Base-by-base conservation (phyloP, 1,284 basidiomycete genomes). In the Coniferiporia weirii region DNA sequence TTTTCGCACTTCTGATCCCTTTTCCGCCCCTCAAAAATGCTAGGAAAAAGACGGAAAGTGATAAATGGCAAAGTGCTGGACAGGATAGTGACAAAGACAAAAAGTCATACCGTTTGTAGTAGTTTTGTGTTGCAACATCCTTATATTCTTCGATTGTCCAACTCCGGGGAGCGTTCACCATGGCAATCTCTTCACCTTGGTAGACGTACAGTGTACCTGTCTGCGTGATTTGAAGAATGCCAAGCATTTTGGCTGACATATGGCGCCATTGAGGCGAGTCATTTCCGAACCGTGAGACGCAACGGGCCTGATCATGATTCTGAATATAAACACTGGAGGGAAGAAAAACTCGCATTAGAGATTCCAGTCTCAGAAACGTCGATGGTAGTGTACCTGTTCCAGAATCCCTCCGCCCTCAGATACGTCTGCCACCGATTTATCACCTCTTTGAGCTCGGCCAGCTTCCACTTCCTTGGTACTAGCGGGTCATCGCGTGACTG, bases 81-180 rank as follows among this genome's bases (percentile, higher is more conserved):
- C 10, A 38, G 17, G 59, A 32, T 35, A 57, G 12, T 13, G n/a
- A 40, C 13, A n/a, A 27, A 27, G 27, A 27, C 27, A 27, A 27
- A 2, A 48, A 8, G 10, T 68, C 73, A 45, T 52, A 78, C 79
- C 73, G 60, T 0, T 72, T 66, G 65, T 74, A 79, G 59, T 73
- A 82, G 64, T 84, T 85, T 61, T 76, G 72, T 2, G 80, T 75
- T 47, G 81, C 81, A 19, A 85, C 76, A 63, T 89, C 88, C 67
- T 83, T 84, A 68, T 85, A 90, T 62, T 89, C 87, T 56, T 87
- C 82, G n/a, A 87, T 74, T 0, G 79, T 78, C 87, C 88, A 90
- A 4, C 72, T 69, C 35, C 73, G 67, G 6, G 88, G 86, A 46
- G 89, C 79, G 62, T 91, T 91, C 70, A 77, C 79, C 71, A 87